Percentiles rank a stretch among this genome's conserved stretches.
These are phyloP conservation scores for Dendrobium huoshanense DNA, from an alignment of 106 monocot species.

Conservation along the genomic window DNA sequence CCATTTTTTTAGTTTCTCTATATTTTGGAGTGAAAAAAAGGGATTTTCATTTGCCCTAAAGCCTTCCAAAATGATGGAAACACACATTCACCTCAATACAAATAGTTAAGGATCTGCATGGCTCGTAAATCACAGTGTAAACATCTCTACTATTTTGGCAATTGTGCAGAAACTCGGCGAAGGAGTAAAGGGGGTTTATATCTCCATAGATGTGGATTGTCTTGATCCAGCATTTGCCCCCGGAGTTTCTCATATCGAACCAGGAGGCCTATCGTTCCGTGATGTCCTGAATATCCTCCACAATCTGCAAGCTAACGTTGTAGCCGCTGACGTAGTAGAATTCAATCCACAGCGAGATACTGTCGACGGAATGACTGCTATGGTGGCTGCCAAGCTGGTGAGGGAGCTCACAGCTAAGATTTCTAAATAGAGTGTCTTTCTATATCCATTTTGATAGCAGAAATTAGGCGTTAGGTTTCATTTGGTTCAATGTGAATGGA, in stretches of 20 bases:
- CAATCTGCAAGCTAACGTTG: conserved; percentile 78
- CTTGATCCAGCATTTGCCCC: conserved; percentile 99
- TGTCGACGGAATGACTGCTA: conserved; percentile 96
- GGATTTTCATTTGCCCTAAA: not conserved
- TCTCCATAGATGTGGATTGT: conserved; percentile 84
- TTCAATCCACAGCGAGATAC: conserved; percentile 99
- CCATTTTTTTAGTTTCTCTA: no score
- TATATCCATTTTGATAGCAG: not conserved
- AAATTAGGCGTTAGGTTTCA: not conserved
- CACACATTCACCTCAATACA: not conserved
- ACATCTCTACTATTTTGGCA: not conserved
- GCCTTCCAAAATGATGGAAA: not conserved
- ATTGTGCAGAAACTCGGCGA: conserved; percentile 77
- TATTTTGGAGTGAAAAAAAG: no score
- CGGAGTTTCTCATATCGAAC: conserved; percentile 95
- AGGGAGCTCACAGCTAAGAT: conserved; percentile 93
- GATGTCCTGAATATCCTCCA: conserved; percentile 96
- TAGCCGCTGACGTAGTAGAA: conserved; percentile 94
- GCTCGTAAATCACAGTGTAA: not conserved
- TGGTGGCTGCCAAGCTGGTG: conserved; percentile 96
- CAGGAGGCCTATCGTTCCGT: conserved; percentile 91
- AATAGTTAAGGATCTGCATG: not conserved
- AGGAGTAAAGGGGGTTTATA: conserved; percentile 91
- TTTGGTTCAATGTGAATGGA: not conserved
- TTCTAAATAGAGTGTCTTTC: conserved; percentile 40